phyloP scores from a whole-genome alignment of 2,329 filamentous ascomycete genomes.

The Talaromyces marneffei region DNA sequence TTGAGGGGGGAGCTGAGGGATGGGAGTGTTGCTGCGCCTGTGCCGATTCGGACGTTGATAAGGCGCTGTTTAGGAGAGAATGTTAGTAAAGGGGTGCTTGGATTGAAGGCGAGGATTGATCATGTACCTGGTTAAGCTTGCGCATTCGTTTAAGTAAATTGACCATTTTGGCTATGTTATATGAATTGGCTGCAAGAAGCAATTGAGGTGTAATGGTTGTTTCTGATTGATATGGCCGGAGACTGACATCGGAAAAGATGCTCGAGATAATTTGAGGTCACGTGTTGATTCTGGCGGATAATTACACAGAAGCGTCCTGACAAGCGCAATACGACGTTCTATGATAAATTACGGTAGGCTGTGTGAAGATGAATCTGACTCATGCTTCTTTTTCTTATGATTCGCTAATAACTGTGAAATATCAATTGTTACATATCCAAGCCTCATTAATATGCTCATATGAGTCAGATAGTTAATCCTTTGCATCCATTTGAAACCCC shows the following conservation, averaged over 20 bases:
- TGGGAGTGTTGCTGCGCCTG: conserved; percentile 76
- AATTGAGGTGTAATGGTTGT: neutral
- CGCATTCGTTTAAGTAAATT: conserved; percentile 61
- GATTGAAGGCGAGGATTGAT: conserved; percentile 15
- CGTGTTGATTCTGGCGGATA: conserved; percentile 1
- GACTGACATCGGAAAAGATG: conserved; percentile 7
- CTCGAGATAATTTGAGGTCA: conserved; percentile 13
- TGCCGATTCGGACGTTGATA: conserved; percentile 68
- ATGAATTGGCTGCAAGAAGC: neutral
- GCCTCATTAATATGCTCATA: neutral
- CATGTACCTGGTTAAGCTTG: conserved; percentile 61
- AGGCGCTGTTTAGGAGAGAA: conserved; percentile 49
- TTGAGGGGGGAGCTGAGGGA: conserved; percentile 24
- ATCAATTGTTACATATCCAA: neutral
- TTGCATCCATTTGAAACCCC: neutral
- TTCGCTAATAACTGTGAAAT: neutral
- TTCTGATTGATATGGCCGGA: neutral
- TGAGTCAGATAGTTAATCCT: neutral
- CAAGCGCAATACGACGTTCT: neutral
- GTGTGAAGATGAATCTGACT: neutral
- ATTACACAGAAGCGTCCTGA: neutral
- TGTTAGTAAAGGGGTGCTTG: conserved; percentile 24
- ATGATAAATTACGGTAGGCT: neutral
- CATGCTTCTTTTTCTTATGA: neutral
- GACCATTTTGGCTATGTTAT: conserved; percentile 34